These are phyloP conservation scores for Peronosclerospora sorghi DNA, from an alignment of 352 stramenopile species.

Conservation along the genomic window DNA sequence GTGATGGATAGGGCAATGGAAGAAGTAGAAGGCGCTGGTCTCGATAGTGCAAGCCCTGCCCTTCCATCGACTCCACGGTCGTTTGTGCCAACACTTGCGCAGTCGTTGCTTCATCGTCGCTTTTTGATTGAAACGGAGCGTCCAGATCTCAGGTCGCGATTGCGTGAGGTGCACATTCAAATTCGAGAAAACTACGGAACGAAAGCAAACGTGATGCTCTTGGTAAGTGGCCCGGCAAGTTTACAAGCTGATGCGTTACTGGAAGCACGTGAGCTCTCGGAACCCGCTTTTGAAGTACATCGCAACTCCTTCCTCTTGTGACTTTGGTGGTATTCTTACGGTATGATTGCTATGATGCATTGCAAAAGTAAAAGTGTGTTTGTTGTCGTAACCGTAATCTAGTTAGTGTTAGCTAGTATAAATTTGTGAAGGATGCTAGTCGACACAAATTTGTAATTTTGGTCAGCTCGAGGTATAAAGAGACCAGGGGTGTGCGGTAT, in stretches of 20 bases:
- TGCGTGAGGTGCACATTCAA: constrained; percentile 29
- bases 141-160: constrained; percentile 23
- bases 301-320: constrained; percentile 44
- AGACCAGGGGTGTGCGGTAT: too few relatives aligned
- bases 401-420: too few relatives aligned
- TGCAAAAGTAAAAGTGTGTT: too few relatives aligned
- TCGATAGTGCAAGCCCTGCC: constrained; percentile 24
- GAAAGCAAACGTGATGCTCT: constrained; percentile 27
- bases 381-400: too few relatives aligned
- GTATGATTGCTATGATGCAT: too few relatives aligned
- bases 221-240: constrained; percentile 32
- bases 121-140: constrained; percentile 32
- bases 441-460: too few relatives aligned
- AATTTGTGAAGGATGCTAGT: too few relatives aligned
- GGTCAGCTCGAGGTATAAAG: too few relatives aligned
- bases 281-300: constrained; percentile 26
- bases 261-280: constrained; percentile 20
- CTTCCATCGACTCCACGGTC: constrained; percentile 28
- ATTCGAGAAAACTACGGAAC: constrained; percentile 40
- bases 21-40: constrained; percentile 27
- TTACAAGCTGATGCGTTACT: constrained; percentile 25
- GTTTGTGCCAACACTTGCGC: constrained; percentile 13
- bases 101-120: constrained; percentile 19
- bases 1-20: constrained; percentile 20
- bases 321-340: constrained; percentile 67